phyloP scores from a whole-genome alignment of 2,329 filamentous ascomycete species.

The Passalora sequoiae region DNA sequence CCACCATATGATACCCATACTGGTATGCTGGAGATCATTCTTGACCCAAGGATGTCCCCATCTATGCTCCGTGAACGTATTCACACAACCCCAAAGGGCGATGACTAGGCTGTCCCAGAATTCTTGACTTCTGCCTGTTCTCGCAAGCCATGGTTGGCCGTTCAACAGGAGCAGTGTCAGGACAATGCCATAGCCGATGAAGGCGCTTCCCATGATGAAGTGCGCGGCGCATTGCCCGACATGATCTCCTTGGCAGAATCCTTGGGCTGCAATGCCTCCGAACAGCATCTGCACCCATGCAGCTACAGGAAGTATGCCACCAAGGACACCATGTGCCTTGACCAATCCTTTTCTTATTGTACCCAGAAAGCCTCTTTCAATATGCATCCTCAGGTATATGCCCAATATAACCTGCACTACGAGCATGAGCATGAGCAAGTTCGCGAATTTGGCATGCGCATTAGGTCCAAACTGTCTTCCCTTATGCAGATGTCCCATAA shows the following conservation, averaged over 20 bases:
- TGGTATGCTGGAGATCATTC: constrained; percentile 95
- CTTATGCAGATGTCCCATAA: constrained; percentile 84
- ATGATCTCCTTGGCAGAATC: constrained; percentile 90
- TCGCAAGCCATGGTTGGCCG: constrained; percentile 79
- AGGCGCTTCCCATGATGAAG: constrained; percentile 97
- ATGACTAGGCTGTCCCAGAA: constrained; percentile 94
- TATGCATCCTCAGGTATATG: constrained; percentile 81
- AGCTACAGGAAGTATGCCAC: constrained; percentile 79
- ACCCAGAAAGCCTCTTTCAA: constrained; percentile 77
- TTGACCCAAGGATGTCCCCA: constrained; percentile 86
- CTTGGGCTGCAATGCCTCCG: constrained; percentile 84
- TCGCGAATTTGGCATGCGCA: constrained; percentile 75
- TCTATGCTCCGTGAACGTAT: constrained; percentile 94
- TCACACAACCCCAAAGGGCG: constrained; percentile 91
- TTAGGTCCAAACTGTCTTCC: constrained; percentile 81
- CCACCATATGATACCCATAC: constrained; percentile 99
- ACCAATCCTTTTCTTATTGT: constrained; percentile 67
- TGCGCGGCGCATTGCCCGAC: constrained; percentile 88
- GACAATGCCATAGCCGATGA: constrained; percentile 87
- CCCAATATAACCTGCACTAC: constrained; percentile 72
- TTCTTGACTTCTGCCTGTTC: constrained; percentile 82
- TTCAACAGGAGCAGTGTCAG: constrained; percentile 81
- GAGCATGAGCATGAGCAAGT: constrained; percentile 73
- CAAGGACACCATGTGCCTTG: constrained; percentile 69
- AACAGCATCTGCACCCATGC: constrained; percentile 95